Evolutionary conservation across 2,329 filamentous ascomycete species (phyloP).

Genomic region (Ampelomyces quisqualis): DNA sequence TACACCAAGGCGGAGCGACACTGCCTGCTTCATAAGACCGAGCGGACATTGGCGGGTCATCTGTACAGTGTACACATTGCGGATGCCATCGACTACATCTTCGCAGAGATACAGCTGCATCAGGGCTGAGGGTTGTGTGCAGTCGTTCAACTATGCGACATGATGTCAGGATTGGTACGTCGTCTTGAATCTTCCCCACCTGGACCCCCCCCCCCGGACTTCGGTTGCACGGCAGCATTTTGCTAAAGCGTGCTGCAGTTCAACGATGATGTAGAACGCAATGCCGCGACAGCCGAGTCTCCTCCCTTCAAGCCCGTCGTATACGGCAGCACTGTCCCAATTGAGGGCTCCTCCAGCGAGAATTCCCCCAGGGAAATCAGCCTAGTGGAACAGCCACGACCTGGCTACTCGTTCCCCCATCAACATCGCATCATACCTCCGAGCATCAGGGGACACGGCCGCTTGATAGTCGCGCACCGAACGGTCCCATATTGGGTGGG

Average conservation of each 20-base stretch:
- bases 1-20: slow-evolving; percentile 4
- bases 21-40: slow-evolving; percentile 3
- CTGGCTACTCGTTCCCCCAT: slow-evolving; percentile 13
- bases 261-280: slow-evolving; percentile 8
- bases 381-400: slow-evolving; percentile 9
- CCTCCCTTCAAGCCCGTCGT: slow-evolving; percentile 11
- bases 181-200: neutral
- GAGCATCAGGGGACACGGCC: slow-evolving; percentile 24
- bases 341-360: slow-evolving; percentile 4
- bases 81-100: neutral
- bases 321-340: slow-evolving; percentile 13
- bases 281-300: slow-evolving; percentile 2
- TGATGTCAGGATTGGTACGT: slow-evolving; percentile 21
- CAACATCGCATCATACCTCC: slow-evolving; percentile 27
- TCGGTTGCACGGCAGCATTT: neutral
- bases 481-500: slow-evolving; percentile 25
- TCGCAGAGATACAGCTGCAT: neutral
- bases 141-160: slow-evolving; percentile 8
- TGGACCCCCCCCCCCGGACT: neutral
- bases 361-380: slow-evolving; percentile 17
- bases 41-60: slow-evolving; percentile 1
- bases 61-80: slow-evolving; percentile 2
- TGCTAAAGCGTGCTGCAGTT: slow-evolving; percentile 10
- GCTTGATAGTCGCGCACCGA: slow-evolving; percentile 20
- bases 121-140: neutral